phyloP scores from a whole-genome alignment of 208 protist genomes.

The Novymonas esmeraldas region DNA sequence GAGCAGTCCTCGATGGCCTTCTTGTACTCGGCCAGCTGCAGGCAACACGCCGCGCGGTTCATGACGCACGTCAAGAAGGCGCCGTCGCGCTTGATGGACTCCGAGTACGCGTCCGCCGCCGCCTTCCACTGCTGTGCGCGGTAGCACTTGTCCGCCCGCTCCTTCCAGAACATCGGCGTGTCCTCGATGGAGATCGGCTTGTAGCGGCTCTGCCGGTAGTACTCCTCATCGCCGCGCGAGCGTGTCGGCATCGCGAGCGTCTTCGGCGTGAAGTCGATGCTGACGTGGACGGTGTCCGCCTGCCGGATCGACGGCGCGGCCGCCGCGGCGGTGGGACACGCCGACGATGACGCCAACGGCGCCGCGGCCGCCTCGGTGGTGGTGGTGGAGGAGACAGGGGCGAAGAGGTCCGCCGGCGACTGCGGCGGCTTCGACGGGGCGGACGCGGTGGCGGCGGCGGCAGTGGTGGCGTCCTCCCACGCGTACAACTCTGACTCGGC shows the following conservation, averaged over 20 bases:
- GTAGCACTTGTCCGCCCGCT: conserved; percentile 86
- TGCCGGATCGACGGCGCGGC: conserved; percentile 56
- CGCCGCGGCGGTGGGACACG: background rate
- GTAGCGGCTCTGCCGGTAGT: conserved; percentile 92
- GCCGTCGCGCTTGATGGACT: conserved; percentile 93
- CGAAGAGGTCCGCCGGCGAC: conserved; percentile 30
- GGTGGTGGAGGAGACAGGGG: background rate
- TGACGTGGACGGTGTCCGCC: conserved; percentile 74
- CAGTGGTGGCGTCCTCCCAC: conserved; percentile 58
- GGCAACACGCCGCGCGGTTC: conserved; percentile 87
- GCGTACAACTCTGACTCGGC: conserved; percentile 75
- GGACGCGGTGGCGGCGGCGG: conserved; percentile 3
- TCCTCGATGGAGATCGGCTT: conserved; percentile 91
- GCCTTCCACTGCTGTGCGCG: conserved; percentile 67
- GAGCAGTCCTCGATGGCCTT: conserved; percentile 87
- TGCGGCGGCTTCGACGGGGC: background rate
- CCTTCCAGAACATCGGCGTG: conserved; percentile 94
- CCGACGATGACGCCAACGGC: background rate
- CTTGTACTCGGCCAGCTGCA: conserved; percentile 83
- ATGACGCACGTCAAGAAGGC: conserved; percentile 90
- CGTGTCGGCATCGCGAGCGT: conserved; percentile 76
- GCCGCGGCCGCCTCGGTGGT: background rate
- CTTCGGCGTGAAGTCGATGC: conserved; percentile 90
- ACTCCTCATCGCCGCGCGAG: conserved; percentile 90
- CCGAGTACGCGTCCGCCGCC: conserved; percentile 87